Conservation (phyloP, 2,329 filamentous ascomycete genomes). For the Nothomitra cinnamomea region DNA sequence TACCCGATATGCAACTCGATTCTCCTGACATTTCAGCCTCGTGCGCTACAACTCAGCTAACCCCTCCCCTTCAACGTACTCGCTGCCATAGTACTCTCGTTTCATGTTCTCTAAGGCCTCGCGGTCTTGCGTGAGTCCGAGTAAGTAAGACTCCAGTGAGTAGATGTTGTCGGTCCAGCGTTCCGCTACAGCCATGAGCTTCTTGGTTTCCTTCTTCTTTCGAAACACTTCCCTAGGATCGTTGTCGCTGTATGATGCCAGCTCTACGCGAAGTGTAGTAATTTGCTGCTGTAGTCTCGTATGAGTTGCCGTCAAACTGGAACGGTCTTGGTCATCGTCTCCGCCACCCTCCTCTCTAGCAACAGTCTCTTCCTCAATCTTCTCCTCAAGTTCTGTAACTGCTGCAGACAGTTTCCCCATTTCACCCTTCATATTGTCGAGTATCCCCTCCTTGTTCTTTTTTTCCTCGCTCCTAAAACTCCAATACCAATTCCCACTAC, state of each 20-base stretch:
- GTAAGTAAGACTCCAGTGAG: conserved; percentile 24
- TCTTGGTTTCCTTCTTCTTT: conserved; percentile 19
- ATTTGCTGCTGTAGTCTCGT: conserved; percentile 20
- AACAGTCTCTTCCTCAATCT: conserved; percentile 22
- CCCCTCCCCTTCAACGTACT: conserved; percentile 36
- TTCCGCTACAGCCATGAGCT: conserved; percentile 18
- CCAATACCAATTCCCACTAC: conserved; percentile 59
- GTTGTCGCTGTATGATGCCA: conserved; percentile 27
- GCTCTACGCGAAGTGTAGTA: conserved; percentile 22
- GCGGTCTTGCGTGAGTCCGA: conserved; percentile 24
- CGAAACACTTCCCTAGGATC: conserved; percentile 28
- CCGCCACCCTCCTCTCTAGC: conserved; percentile 22
- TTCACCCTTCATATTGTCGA: conserved; percentile 22
- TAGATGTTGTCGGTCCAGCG: conserved; percentile 27
- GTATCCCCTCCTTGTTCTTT: conserved; percentile 24
- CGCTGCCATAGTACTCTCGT: conserved; percentile 32
- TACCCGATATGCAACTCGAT: not conserved
- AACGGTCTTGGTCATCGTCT: conserved; percentile 18
- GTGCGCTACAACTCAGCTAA: conserved; percentile 24
- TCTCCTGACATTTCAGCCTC: conserved; percentile 3
- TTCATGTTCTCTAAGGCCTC: conserved; percentile 27
- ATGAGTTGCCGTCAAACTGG: conserved; percentile 1
- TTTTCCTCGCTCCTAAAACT: conserved; percentile 42
- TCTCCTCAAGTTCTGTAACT: conserved; percentile 22
- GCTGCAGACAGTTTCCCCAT: conserved; percentile 20